These are phyloP conservation scores for Comarum palustre DNA, from an alignment of 306 rosid species.

Conservation along the genomic window DNA sequence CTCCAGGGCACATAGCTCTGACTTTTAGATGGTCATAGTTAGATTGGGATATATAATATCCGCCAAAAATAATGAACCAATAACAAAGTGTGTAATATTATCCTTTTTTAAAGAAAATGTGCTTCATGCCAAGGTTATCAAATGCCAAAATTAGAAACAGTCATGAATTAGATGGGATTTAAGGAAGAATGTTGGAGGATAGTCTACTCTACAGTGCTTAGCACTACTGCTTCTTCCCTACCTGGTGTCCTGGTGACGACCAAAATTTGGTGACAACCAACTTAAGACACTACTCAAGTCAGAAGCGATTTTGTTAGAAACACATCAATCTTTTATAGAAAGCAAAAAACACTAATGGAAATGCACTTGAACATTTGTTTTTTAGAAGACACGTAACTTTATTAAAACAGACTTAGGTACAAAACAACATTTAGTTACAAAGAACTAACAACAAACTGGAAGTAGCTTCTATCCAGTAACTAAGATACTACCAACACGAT, in stretches of 20 bases:
- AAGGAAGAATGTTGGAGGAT: too few relatives aligned
- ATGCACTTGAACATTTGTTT: too few relatives aligned
- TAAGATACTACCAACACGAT: too few relatives aligned
- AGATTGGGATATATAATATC: background rate
- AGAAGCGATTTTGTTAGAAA: background rate
- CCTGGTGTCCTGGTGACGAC: too few relatives aligned
- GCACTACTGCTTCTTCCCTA: background rate
- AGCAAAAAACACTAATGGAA: background rate
- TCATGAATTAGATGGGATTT: background rate
- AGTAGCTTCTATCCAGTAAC: too few relatives aligned
- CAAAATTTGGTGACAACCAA: background rate
- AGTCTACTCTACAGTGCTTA: background rate
- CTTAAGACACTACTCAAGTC: background rate
- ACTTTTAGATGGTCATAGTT: slow-evolving; percentile 6
- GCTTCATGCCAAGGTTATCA: background rate
- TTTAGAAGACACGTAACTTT: too few relatives aligned
- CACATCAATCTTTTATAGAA: background rate
- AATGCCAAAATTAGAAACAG: background rate
- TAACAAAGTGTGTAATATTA: background rate
- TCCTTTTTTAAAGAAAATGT: background rate
- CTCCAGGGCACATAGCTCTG: slow-evolving; percentile 6
- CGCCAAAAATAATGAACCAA: background rate
- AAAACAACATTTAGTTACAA: too few relatives aligned
- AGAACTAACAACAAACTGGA: too few relatives aligned
- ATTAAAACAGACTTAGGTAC: too few relatives aligned